Percentiles rank a stretch among this genome's conserved stretches.
phyloP scores from a whole-genome alignment of 139 green algal species.

The Nannochloris sp. region DNA sequence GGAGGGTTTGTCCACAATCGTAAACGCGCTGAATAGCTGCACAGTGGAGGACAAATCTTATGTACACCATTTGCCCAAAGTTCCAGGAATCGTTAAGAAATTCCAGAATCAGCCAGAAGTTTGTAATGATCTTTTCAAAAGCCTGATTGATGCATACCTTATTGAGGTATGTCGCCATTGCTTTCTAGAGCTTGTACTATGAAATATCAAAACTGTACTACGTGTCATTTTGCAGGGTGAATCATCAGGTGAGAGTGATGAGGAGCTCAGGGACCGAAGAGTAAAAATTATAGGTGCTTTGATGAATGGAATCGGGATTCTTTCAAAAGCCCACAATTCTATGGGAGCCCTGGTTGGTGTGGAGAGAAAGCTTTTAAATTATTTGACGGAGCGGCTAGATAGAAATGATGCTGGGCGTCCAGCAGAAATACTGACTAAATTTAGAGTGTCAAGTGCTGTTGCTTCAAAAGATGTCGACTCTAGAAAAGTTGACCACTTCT shows the following conservation, averaged over 20 bases:
- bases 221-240: background rate
- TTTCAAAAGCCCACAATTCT: conserved; percentile 1
- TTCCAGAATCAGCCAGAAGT: background rate
- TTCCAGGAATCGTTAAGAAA: conserved; percentile 2
- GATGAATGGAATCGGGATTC: conserved; percentile 1
- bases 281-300: background rate
- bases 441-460: no score
- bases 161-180: background rate
- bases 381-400: background rate
- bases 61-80: background rate
- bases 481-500: conserved; percentile 16
- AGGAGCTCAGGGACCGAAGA: background rate
- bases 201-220: no score
- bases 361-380: background rate
- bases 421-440: no score
- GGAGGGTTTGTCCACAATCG: no score
- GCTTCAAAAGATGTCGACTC: background rate
- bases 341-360: background rate
- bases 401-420: no score
- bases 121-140: background rate
- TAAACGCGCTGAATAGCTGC: no score
- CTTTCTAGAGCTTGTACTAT: no score
- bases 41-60: background rate
- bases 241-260: background rate
- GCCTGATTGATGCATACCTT: background rate